Evolutionary conservation across 305 asterid species (phyloP).

Genomic region (Fraxinus baroniana): DNA sequence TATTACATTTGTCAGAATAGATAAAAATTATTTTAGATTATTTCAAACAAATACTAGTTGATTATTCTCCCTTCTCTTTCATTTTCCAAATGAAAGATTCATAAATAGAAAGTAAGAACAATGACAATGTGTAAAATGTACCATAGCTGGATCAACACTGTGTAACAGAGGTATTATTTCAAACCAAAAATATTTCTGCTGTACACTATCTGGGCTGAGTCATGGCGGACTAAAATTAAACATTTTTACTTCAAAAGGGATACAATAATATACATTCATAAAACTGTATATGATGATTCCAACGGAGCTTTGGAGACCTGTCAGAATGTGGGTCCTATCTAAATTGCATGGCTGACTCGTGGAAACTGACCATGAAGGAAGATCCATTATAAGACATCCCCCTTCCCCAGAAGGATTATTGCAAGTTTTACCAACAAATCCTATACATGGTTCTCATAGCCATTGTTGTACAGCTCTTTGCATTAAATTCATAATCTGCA

Average conservation of each 20-base stretch:
- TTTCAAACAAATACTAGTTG: neutral
- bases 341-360: conserved; percentile 58
- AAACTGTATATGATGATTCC: neutral
- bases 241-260: neutral
- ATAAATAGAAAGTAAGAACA: neutral
- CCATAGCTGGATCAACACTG: neutral
- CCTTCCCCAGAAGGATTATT: neutral
- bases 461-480: neutral
- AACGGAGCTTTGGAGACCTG: conserved; percentile 9
- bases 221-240: too few species aligned
- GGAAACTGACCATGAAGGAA: conserved; percentile 17
- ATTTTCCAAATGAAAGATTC: neutral
- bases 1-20: neutral
- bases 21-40: too few species aligned
- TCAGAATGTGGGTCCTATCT: conserved; percentile 28
- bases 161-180: neutral
- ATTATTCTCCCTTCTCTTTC: neutral
- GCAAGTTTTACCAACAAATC: neutral
- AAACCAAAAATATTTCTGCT: too few species aligned
- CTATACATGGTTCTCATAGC: neutral
- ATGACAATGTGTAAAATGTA: neutral
- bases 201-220: too few species aligned
- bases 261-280: neutral
- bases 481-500: conserved; percentile 31
- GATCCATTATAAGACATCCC: conserved; percentile 23